phyloP scores from a whole-genome alignment of 2,329 filamentous ascomycete species.

The Aspergillus nomiae region DNA sequence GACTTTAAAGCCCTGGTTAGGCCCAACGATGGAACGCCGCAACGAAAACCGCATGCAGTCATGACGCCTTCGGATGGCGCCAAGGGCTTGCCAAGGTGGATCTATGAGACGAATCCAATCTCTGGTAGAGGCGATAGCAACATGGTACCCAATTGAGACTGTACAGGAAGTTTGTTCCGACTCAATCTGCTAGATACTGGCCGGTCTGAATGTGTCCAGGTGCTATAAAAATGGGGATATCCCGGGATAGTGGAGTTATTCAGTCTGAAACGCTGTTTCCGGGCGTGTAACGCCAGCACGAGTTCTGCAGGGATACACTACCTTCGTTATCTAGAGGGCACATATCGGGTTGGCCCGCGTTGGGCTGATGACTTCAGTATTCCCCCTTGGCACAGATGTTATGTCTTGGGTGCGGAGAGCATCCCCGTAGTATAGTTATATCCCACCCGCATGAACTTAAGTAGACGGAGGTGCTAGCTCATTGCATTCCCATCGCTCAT shows the following conservation, averaged over 20 bases:
- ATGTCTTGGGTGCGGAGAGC: constrained; percentile 9
- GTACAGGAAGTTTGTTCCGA: background rate
- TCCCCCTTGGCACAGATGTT: constrained; percentile 15
- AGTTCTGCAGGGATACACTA: constrained; percentile 7
- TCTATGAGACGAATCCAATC: constrained; percentile 17
- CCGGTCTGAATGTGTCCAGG: background rate
- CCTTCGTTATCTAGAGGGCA: background rate
- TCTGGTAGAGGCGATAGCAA: constrained; percentile 1
- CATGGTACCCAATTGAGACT: constrained; percentile 10
- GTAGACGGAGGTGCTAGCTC: background rate
- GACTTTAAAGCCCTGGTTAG: constrained; percentile 1
- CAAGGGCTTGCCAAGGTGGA: constrained; percentile 10
- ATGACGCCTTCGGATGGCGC: constrained; percentile 8
- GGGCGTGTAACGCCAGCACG: constrained; percentile 9
- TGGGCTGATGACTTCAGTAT: constrained; percentile 16
- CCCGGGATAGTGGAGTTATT: background rate
- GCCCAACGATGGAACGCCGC: constrained; percentile 1
- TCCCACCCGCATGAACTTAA: background rate
- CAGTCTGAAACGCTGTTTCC: constrained; percentile 7
- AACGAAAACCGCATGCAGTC: constrained; percentile 9
- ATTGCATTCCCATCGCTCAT: background rate
- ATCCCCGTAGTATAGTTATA: constrained; percentile 3
- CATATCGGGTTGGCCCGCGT: constrained; percentile 12
- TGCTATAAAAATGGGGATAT: background rate
- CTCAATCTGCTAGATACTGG: constrained; percentile 2